phyloP scores from a whole-genome alignment of 495 filamentous ascomycete species.

The Pyronema domesticum region DNA sequence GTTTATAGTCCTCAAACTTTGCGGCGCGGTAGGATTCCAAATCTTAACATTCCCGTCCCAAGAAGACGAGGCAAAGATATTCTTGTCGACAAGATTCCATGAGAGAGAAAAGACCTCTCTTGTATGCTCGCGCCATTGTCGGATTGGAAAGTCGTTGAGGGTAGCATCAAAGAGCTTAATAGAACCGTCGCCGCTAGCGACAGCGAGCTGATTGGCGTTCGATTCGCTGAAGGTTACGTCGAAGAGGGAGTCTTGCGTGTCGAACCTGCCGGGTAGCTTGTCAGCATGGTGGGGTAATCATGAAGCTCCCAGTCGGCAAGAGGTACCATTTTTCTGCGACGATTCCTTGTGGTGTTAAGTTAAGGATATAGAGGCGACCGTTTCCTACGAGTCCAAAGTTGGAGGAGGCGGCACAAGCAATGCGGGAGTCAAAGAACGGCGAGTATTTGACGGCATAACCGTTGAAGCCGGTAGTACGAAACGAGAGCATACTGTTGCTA shows the following conservation, averaged over 20 bases:
- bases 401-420: conserved; percentile 68
- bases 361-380: conserved; percentile 67
- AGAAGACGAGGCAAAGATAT: conserved; percentile 67
- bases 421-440: conserved; percentile 84
- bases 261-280: conserved; percentile 40
- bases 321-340: conserved; percentile 53
- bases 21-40: background rate
- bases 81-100: conserved; percentile 86
- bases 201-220: conserved; percentile 81
- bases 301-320: background rate
- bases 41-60: conserved; percentile 94
- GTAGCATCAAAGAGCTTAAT: conserved; percentile 83
- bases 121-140: conserved; percentile 77
- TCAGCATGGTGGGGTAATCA: background rate
- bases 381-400: conserved; percentile 97
- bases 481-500: conserved; percentile 58
- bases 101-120: conserved; percentile 77
- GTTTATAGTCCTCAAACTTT: conserved; percentile 52
- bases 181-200: conserved; percentile 75
- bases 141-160: conserved; percentile 54
- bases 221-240: conserved; percentile 86
- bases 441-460: conserved; percentile 94
- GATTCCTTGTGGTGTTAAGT: conserved; percentile 64
- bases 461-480: conserved; percentile 80
- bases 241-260: conserved; percentile 92